These are phyloP conservation scores for Lactarius tabidus DNA, from an alignment of 768 basidiomycete genomes.

Conservation along the genomic window DNA sequence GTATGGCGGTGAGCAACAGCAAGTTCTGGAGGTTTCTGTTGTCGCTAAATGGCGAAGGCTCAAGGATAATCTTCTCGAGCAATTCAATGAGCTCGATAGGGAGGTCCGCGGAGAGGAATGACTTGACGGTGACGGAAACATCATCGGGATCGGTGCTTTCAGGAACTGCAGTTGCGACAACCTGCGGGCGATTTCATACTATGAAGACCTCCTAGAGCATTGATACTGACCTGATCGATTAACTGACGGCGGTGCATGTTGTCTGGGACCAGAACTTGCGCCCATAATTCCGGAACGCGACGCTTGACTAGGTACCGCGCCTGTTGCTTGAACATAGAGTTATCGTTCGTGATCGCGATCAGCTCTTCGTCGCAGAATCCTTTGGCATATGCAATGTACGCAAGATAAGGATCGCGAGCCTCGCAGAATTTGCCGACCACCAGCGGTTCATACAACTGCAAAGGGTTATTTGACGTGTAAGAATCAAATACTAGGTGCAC, in stretches of 20 bases:
- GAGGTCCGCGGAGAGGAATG: slow-evolving; percentile 94
- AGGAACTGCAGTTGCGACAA: slow-evolving; percentile 91
- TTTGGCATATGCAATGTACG: slow-evolving; percentile 98
- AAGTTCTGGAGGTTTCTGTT: slow-evolving; percentile 96
- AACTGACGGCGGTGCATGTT: slow-evolving; percentile 91
- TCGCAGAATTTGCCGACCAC: slow-evolving; percentile 99
- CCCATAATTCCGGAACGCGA: slow-evolving; percentile 93
- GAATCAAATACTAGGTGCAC: slow-evolving; percentile 31
- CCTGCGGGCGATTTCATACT: slow-evolving; percentile 40
- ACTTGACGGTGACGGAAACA: slow-evolving; percentile 97
- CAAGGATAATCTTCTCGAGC: slow-evolving; percentile 97
- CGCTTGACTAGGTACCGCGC: slow-evolving; percentile 97
- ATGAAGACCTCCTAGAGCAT: background rate
- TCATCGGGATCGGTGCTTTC: slow-evolving; percentile 98
- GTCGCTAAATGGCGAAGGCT: slow-evolving; percentile 96
- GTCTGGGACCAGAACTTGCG: slow-evolving; percentile 84
- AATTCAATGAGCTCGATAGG: slow-evolving; percentile 96
- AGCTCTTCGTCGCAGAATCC: slow-evolving; percentile 98
- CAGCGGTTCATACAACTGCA: slow-evolving; percentile 89
- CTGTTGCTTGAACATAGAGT: slow-evolving; percentile 99
- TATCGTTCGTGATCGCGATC: slow-evolving; percentile 95
- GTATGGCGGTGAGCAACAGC: slow-evolving; percentile 90
- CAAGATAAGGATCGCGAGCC: slow-evolving; percentile 95
- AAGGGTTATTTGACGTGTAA: slow-evolving; percentile 20
- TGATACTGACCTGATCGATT: slow-evolving; percentile 71